Conservation (phyloP, 148 eudicot genomes). For the Heliamphora exappendiculata region DNA sequence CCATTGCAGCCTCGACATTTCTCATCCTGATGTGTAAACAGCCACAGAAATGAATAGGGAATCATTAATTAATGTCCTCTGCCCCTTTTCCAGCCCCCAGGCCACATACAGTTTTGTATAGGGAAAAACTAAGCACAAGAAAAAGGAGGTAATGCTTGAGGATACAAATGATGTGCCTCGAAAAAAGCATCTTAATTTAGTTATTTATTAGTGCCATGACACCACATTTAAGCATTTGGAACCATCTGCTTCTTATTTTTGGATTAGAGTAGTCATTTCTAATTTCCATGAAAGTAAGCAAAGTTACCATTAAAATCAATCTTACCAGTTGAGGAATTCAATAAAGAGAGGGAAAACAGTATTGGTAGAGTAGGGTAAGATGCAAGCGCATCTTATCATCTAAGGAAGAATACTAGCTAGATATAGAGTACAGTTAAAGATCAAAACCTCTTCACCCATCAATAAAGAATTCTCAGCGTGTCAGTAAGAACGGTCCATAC, state of each 20-base stretch:
- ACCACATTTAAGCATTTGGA: background rate
- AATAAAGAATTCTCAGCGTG: background rate
- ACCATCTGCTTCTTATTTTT: background rate
- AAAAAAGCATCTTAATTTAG: background rate
- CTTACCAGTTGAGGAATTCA: background rate
- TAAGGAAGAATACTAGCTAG: background rate
- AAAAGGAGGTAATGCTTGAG: background rate
- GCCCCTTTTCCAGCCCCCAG: background rate
- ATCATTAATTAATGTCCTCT: background rate
- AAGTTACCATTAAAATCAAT: background rate
- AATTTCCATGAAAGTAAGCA: background rate
- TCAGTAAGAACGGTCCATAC: background rate
- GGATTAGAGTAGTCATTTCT: background rate
- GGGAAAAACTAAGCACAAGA: background rate
- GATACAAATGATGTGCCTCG: background rate
- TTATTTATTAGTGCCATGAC: too few species aligned
- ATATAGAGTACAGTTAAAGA: background rate
- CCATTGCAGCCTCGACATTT: conserved; percentile 73
- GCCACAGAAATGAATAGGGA: background rate
- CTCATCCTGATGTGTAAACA: conserved; percentile 37
- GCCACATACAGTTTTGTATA: too few species aligned
- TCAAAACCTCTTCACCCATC: background rate
- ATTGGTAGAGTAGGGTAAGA: background rate
- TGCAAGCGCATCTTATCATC: background rate
- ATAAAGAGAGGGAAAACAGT: background rate